Evolutionary conservation across 805 yeast genomes (phyloP).

Genomic region (Zygotorulaspora sp.): DNA sequence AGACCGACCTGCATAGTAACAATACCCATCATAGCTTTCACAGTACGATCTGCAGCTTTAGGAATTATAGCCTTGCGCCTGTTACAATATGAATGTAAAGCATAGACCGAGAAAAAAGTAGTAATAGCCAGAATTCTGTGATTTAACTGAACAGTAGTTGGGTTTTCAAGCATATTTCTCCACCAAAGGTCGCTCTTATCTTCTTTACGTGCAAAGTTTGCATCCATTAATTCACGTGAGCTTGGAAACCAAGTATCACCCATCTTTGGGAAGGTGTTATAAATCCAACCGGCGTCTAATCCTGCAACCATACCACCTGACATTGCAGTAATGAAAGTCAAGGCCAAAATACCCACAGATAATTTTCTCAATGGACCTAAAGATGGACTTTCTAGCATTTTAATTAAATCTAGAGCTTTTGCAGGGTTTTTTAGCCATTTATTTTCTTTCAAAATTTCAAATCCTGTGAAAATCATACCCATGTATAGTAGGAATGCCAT

Average conservation of each 20-base stretch:
- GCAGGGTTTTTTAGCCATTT: constrained; percentile 64
- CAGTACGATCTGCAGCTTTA: constrained; percentile 47
- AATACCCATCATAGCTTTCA: constrained; percentile 73
- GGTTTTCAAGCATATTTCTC: constrained; percentile 93
- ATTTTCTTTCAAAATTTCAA: constrained; percentile 73
- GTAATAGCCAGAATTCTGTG: constrained; percentile 83
- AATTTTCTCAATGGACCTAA: constrained; percentile 53
- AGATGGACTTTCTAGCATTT: constrained; percentile 57
- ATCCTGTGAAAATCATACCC: constrained; percentile 87
- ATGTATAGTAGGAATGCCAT: constrained; percentile 85
- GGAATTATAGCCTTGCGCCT: constrained; percentile 56
- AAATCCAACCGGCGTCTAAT: constrained; percentile 92
- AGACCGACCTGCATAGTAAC: constrained; percentile 77
- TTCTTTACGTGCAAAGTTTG: constrained; percentile 59
- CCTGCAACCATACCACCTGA: constrained; percentile 99
- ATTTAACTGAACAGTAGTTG: constrained; percentile 88
- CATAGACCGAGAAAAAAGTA: constrained; percentile 68
- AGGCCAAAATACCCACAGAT: constrained; percentile 52
- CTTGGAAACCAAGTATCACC: constrained; percentile 80
- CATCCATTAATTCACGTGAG: constrained; percentile 69
- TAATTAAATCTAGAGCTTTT: constrained; percentile 49
- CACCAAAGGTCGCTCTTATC: constrained; percentile 76
- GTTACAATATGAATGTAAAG: constrained; percentile 62
- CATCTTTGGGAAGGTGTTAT: constrained; percentile 96
- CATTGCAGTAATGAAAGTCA: constrained; percentile 89